Evolutionary conservation across 768 basidiomycete species (phyloP).

Genomic region (Lanmaoa pseudosensibilis): DNA sequence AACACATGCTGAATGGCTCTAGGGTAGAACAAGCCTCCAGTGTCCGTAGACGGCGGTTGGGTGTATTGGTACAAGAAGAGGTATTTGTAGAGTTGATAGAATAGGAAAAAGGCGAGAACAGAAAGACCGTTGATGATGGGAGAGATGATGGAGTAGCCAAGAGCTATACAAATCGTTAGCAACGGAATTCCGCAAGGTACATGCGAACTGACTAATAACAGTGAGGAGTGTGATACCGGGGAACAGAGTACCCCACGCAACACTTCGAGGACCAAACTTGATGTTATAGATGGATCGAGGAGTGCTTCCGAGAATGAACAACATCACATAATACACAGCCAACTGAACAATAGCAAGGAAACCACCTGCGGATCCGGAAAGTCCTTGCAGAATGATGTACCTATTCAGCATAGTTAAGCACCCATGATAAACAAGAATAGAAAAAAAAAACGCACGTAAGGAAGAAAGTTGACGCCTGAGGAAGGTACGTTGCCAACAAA

Average conservation of each 20-base stretch:
- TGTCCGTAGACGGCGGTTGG: slow-evolving; percentile 68
- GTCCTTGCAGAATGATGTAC: slow-evolving; percentile 78
- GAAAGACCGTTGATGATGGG: slow-evolving; percentile 94
- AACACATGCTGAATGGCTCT: slow-evolving; percentile 92
- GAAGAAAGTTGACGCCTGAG: slow-evolving; percentile 87
- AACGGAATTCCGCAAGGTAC: background rate
- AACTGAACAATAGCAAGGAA: slow-evolving; percentile 78
- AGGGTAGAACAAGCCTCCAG: slow-evolving; percentile 94
- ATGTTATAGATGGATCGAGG: slow-evolving; percentile 82
- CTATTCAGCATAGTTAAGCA: slow-evolving; percentile 33
- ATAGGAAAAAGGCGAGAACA: slow-evolving; percentile 75
- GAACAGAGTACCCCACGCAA: slow-evolving; percentile 78
- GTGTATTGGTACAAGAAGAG: slow-evolving; percentile 80
- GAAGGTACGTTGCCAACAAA: slow-evolving; percentile 76
- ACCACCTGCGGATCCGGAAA: slow-evolving; percentile 75
- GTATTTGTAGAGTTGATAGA: slow-evolving; percentile 85
- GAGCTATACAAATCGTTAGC: slow-evolving; percentile 39
- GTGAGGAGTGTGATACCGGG: slow-evolving; percentile 71
- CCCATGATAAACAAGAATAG: background rate
- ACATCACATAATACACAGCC: slow-evolving; percentile 85
- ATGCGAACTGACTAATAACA: slow-evolving; percentile 66
- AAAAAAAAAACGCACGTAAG: slow-evolving; percentile 53
- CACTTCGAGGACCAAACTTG: slow-evolving; percentile 68
- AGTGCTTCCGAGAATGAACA: slow-evolving; percentile 84
- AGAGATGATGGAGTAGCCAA: slow-evolving; percentile 85